A percentile compares a stretch with the other conserved stretches of the same genome.
Evolutionary conservation across 345 rosid species (phyloP).

Genomic region (Pugionium cornutum): DNA sequence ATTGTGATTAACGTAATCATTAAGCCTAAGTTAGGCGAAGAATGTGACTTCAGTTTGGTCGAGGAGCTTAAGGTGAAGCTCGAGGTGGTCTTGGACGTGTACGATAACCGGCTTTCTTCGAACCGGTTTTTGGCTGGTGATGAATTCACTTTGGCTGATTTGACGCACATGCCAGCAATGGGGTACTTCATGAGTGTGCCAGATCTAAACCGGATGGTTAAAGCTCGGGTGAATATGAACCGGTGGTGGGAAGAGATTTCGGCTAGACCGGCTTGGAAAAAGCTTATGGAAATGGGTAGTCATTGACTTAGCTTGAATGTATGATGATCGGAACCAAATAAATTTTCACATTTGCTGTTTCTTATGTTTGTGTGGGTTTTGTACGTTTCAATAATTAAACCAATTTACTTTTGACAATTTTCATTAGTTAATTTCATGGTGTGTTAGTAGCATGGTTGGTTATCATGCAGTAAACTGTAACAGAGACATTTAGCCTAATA

Average conservation of each 20-base stretch:
- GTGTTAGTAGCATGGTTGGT: background rate
- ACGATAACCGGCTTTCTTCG: slow-evolving; percentile 55
- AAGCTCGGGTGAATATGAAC: slow-evolving; percentile 48
- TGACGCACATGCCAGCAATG: slow-evolving; percentile 66
- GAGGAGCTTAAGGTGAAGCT: slow-evolving; percentile 51
- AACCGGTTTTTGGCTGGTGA: slow-evolving; percentile 71
- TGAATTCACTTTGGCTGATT: slow-evolving; percentile 70
- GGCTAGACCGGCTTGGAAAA: slow-evolving; percentile 75
- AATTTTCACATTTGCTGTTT: background rate
- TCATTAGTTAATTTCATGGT: background rate
- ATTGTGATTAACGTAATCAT: slow-evolving; percentile 59
- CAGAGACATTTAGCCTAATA: no score
- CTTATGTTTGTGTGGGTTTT: background rate
- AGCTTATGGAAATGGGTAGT: slow-evolving; percentile 48
- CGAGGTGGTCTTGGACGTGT: slow-evolving; percentile 63
- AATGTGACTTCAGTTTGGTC: slow-evolving; percentile 50
- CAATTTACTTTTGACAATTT: slow-evolving; percentile 2
- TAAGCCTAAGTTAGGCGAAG: slow-evolving; percentile 59
- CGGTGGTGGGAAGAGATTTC: slow-evolving; percentile 84
- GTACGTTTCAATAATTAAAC: background rate
- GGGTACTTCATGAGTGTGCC: slow-evolving; percentile 49
- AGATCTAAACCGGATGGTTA: slow-evolving; percentile 50
- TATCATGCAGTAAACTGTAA: no score
- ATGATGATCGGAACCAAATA: background rate
- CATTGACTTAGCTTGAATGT: slow-evolving; percentile 18